Evolutionary conservation across 192 early-diverging fungal genomes (phyloP).

Genomic region (Coemansia asiatica): DNA sequence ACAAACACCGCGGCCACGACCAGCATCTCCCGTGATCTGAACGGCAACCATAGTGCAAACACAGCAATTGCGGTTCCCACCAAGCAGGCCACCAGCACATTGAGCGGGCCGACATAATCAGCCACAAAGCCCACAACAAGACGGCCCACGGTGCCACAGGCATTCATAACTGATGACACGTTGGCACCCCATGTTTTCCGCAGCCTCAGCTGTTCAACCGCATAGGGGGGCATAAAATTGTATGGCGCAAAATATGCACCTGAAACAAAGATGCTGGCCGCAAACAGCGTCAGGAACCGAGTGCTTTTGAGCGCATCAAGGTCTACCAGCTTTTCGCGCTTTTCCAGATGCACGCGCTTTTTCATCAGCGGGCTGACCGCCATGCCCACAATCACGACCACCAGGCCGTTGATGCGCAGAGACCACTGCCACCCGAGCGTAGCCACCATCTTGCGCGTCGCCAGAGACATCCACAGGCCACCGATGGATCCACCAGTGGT

Average conservation of each 20-base stretch:
- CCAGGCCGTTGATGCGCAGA: constrained; percentile 64
- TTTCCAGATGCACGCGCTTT: constrained; percentile 15
- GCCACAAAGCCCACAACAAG: constrained; percentile 24
- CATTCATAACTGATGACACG: constrained; percentile 39
- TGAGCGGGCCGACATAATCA: constrained; percentile 26
- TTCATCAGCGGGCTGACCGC: constrained; percentile 26
- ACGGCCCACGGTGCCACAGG: constrained; percentile 19
- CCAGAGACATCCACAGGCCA: constrained; percentile 65
- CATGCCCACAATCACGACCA: constrained; percentile 28
- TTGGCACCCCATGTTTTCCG: constrained; percentile 24
- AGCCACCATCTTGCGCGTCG: constrained; percentile 57
- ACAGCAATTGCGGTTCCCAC: constrained; percentile 5
- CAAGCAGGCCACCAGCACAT: constrained; percentile 16
- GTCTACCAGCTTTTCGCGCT: constrained; percentile 25
- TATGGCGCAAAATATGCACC: constrained; percentile 36
- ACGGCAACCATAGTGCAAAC: constrained; percentile 37
- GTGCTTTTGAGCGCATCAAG: constrained; percentile 7
- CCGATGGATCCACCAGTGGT: constrained; percentile 72
- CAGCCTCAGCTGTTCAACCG: constrained; percentile 5
- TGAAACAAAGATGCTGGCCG: constrained; percentile 14
- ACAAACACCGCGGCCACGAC: constrained; percentile 22
- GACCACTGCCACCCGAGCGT: constrained; percentile 62
- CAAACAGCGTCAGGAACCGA: constrained; percentile 27
- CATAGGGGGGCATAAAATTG: constrained; percentile 34
- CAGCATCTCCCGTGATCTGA: constrained; percentile 10